phyloP scores from a whole-genome alignment of 2,329 filamentous ascomycete species.

The Ceratocystis variospora region DNA sequence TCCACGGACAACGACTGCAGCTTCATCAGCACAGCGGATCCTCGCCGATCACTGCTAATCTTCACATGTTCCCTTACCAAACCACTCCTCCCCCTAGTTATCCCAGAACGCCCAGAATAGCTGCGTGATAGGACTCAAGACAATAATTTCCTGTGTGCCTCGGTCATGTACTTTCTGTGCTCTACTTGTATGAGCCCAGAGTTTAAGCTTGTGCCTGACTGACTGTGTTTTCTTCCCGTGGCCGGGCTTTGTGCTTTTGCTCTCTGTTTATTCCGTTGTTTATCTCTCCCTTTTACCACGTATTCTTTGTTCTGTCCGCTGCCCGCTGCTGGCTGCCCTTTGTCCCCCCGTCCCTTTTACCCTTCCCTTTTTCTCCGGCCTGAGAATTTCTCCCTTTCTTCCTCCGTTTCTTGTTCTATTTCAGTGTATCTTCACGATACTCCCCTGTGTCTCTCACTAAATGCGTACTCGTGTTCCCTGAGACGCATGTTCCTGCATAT shows the following conservation, averaged over 20 bases:
- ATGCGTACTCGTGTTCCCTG: background rate
- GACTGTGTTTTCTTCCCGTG: background rate
- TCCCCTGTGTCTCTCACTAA: background rate
- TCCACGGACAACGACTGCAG: background rate
- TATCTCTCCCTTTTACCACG: background rate
- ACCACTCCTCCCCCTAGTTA: too few relatives aligned
- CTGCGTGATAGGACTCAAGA: background rate
- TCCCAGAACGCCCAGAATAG: background rate
- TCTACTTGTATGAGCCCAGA: background rate
- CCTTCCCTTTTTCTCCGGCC: background rate
- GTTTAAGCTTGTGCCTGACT: background rate
- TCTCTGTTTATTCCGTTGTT: background rate
- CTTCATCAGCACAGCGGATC: background rate
- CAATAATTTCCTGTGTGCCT: background rate
- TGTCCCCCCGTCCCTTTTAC: background rate
- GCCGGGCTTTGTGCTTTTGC: background rate
- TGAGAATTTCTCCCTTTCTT: background rate
- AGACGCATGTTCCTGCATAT: conserved; percentile 6
- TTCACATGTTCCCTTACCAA: too few relatives aligned
- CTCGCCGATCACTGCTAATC: background rate
- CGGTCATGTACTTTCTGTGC: background rate
- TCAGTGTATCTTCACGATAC: background rate
- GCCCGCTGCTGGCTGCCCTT: background rate
- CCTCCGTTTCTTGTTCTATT: background rate
- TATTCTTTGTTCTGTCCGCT: background rate